These are phyloP conservation scores for Musa balbisiana DNA, from an alignment of 202 grass and related monocot genomes.

Conservation along the genomic window DNA sequence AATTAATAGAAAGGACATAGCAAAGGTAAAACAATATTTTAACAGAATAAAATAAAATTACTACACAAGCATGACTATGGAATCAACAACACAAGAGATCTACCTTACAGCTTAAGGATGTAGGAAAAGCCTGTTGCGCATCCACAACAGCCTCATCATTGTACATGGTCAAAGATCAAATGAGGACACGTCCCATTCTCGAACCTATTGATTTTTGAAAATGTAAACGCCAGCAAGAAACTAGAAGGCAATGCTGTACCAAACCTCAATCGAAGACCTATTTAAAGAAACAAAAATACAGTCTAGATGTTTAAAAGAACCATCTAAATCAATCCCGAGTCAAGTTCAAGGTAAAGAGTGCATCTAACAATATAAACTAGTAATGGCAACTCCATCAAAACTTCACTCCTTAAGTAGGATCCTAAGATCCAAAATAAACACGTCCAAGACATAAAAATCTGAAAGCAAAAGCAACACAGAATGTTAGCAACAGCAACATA, in stretches of 20 bases:
- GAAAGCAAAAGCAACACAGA: neutral
- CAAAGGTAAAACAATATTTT: neutral
- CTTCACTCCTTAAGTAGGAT: neutral
- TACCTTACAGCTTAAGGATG: neutral
- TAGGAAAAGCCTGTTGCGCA: neutral
- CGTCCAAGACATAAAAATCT: neutral
- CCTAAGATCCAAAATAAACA: neutral
- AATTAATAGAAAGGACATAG: neutral
- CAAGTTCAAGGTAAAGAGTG: neutral
- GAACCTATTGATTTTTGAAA: neutral
- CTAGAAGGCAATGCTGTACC: conserved; percentile 2
- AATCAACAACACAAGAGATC: neutral
- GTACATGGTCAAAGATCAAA: neutral
- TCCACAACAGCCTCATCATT: neutral
- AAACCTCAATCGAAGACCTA: neutral
- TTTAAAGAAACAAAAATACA: neutral
- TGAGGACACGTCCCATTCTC: neutral
- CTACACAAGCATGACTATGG: neutral
- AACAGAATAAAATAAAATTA: neutral
- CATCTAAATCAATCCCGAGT: neutral
- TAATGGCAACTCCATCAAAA: neutral
- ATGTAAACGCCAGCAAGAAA: neutral
- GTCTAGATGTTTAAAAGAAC: neutral
- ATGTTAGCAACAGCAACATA: neutral
- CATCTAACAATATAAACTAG: neutral